Evolutionary conservation across 768 basidiomycete genomes (phyloP).

Genomic region (Lactarius indigo): DNA sequence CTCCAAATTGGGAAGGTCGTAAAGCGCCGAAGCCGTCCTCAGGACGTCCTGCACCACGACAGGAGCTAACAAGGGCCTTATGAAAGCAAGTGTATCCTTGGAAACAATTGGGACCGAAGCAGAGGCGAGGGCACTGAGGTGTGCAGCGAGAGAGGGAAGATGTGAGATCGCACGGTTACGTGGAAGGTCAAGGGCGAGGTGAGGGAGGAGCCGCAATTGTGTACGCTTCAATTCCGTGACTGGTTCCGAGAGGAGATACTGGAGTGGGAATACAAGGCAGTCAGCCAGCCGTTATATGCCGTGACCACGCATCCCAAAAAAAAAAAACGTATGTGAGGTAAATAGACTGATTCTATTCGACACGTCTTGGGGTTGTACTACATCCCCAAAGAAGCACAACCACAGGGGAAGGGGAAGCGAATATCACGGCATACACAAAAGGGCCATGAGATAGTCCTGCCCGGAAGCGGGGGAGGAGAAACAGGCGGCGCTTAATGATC

Average conservation of each 20-base stretch:
- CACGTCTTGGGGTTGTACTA: not conserved
- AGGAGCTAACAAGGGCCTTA: conserved; percentile 10
- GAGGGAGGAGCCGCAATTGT: conserved; percentile 25
- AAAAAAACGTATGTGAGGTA: not conserved
- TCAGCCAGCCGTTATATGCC: conserved; percentile 1
- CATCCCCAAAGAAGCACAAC: not conserved
- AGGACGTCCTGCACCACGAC: conserved; percentile 35
- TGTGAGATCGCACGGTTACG: conserved; percentile 7
- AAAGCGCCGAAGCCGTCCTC: conserved; percentile 45
- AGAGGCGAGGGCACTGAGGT: conserved; percentile 39
- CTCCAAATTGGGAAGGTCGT: conserved; percentile 35
- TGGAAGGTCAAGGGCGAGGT: conserved; percentile 22
- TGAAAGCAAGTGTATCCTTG: conserved; percentile 8
- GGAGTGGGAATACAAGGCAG: not conserved
- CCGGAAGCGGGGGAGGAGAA: not conserved
- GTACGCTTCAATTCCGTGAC: conserved; percentile 32
- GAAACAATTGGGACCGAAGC: conserved; percentile 35
- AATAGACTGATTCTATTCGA: not conserved
- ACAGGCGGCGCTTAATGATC: not conserved
- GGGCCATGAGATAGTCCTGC: not conserved
- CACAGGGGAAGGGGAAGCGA: not conserved
- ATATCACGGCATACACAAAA: not conserved
- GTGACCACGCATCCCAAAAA: not conserved
- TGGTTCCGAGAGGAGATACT: conserved; percentile 26
- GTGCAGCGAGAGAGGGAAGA: conserved; percentile 32